Evolutionary conservation across 257 asterid genomes (phyloP), one percentile per base, ranked within the genome.

Genomic region (Nicotiana undulata): DNA sequence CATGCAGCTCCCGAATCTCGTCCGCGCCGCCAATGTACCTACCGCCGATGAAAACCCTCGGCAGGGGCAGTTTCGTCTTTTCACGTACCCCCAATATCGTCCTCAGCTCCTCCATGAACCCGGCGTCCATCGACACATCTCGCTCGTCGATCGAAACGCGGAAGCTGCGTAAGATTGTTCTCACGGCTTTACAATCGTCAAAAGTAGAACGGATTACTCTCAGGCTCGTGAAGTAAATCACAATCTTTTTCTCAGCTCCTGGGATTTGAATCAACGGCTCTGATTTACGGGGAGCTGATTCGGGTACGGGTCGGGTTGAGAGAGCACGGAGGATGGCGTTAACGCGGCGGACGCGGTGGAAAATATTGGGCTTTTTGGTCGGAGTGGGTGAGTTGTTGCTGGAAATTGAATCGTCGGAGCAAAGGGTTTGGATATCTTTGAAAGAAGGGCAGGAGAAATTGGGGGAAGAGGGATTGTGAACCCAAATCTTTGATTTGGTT

Each of bases 11-110:
- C 26, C 93, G 86, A 86, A 93, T 85, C 88, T 95, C 99, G 53
- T 95, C 99, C 44, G 90, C 96, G 0, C 98, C 98, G 18, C 99
- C 99, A 29, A 93, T 79, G 91, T 95, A 95, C 86, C 97, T 85
- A 40, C 99, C 99, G 80, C 91, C 93, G 53, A 92, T 89, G 90
- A 95, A 95, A 37, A 95, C 97, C 86, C 92, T 86, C 0, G 99
- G 99, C 12, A 95, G 87, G 66, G 93, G 77, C 77, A 89, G 58
- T 31, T 80, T 86, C 13, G 92, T 77, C 87, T 86, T 88, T 6
- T 89, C 94, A 46, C 86, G 60, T 16, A 52, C 75, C 10, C 90
- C 92, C 76, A 93, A 79, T 81, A 92, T 93, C 87, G 76, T 85
- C 86, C 85, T 91, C 81, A 95, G 88, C 93, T 95, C 99, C 66